Evolutionary conservation across 116 monocot species (phyloP), one percentile per base, ranked within the genome.

Genomic region (Phalaenopsis hybrid): DNA sequence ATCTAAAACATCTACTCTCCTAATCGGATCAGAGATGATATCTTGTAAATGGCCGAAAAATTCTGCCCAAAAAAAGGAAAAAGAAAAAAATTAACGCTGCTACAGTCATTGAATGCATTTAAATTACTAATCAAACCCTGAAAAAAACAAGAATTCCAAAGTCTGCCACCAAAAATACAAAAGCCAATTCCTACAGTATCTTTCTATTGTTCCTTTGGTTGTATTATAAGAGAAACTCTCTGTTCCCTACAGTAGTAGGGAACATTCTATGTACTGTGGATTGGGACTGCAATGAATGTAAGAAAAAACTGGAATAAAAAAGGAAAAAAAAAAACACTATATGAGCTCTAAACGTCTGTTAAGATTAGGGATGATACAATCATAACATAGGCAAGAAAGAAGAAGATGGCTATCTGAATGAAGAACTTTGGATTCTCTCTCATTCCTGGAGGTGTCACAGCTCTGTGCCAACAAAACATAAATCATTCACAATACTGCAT

Each of bases 351-450:
- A 25, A 90, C 84, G 86, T 94, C 97, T 4, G 97, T 89, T 80
- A 97, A 84, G 67, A 94, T 85, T 44, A 97, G 69, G 1, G 94
- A 94, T 73, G 94, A 94, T 85, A 97, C 77, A 83, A 97, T 91
- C 84, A 93, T 91, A 59, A 91, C 85, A 80, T 97, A 94, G 1
- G 93, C 92, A 80, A 97, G 80, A 79, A 93, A 89, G 84, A 94
- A 93, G 85, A 94, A 94, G 68, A 93, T 79, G 1, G 84, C 88
- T 41, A 97, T 91, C 84, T 94, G 97, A 57, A 93, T 79, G 49
- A 97, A 87, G 83, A 97, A 93, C 86, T 89, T 94, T 45, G 94
- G 97, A 61, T 90, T 97, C 74, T 97, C 97, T 78, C 94, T 92
- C 94, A 94, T 85, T 78, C 90, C 88, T 48, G 92, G 90, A 5